Evolutionary conservation across 371 early-diverging fungal genomes (phyloP), one percentile per base, ranked within the genome.

Genomic region (Syncephalastrum sp.): DNA sequence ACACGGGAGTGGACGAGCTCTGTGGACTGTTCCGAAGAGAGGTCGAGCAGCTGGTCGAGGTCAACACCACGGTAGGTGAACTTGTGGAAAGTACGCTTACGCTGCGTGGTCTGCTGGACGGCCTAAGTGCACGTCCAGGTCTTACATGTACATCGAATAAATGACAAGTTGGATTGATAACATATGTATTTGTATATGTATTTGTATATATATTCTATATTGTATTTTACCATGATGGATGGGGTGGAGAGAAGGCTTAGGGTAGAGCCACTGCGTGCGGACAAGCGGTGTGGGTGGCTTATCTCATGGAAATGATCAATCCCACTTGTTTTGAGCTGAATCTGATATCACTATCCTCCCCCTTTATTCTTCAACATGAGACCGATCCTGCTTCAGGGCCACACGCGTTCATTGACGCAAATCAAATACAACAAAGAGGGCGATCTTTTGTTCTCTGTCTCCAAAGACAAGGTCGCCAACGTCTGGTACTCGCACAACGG

Each of bases 341-440:
- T 33, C 5, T 33, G 8, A 33, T 33, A 33, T 33, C 8, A 33
- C 38, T 33, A 33, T 33, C 12, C 1, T 33, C 38, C 38, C 38
- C 38, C 12, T 33, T 33, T 33, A 33, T 33, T 33, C 38, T 33
- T 10, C 16, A 50, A 25, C 58, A 80, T 85, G 95, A 82, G 91
- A 68, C 98, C 98, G 53, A 96, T 97, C 81, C 79, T 97, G 55
- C 85, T 96, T 56, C 91, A 92, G 85, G 99, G 97, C 29, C 99
- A 99, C 80, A 89, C 88, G 47, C 94, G 99, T 82, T 90, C 99
- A 47, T 82, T 99, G 60, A 99, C 99, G 51, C 94, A 95, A 72
- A 88, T 99, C 73, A 95, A 94, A 79, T 99, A 97, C 89, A 99
- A 99, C 86, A 67, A 85, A 50, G 99, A 99, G 68, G 99, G 99